phyloP scores from a whole-genome alignment of 1,139 yeast species.

The Wickerhamiella infanticola region DNA sequence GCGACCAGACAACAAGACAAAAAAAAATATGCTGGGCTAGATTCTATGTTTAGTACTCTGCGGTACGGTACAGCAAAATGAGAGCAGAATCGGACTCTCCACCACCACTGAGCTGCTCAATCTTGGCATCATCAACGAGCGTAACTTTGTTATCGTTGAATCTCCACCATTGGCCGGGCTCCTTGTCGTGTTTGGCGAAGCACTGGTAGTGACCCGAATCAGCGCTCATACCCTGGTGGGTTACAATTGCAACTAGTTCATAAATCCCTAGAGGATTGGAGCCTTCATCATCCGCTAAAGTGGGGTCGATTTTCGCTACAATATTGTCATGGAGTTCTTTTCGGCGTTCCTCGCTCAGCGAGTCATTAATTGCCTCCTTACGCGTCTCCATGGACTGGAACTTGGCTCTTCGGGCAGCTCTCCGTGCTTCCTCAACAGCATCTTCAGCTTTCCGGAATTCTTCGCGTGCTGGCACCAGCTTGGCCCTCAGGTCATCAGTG shows the following conservation, averaged over 20 bases:
- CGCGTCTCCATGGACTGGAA: slow-evolving; percentile 57
- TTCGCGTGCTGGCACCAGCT: slow-evolving; percentile 61
- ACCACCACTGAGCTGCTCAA: slow-evolving; percentile 85
- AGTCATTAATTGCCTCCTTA: slow-evolving; percentile 38
- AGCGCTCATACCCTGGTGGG: slow-evolving; percentile 92
- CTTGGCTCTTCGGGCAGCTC: slow-evolving; percentile 50
- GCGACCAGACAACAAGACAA: no score
- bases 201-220: slow-evolving; percentile 97
- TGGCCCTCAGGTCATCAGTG: slow-evolving; percentile 53
- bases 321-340: slow-evolving; percentile 23
- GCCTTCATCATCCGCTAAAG: slow-evolving; percentile 31
- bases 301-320: slow-evolving; percentile 19
- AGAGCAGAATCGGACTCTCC: slow-evolving; percentile 96
- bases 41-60: slow-evolving; percentile 30
- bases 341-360: slow-evolving; percentile 25
- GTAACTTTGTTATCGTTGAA: slow-evolving; percentile 91
- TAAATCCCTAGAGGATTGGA: slow-evolving; percentile 83
- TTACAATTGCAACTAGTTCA: slow-evolving; percentile 66
- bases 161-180: slow-evolving; percentile 70
- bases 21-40: no score
- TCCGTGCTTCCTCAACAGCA: slow-evolving; percentile 52
- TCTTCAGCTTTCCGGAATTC: slow-evolving; percentile 63
- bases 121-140: slow-evolving; percentile 56
- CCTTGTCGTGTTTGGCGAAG: slow-evolving; percentile 57
- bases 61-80: slow-evolving; percentile 68